Percentiles rank a stretch among this genome's conserved stretches.
Evolutionary conservation across 2,329 filamentous ascomycete species (phyloP).

Genomic region (Colletotrichum australisinense): DNA sequence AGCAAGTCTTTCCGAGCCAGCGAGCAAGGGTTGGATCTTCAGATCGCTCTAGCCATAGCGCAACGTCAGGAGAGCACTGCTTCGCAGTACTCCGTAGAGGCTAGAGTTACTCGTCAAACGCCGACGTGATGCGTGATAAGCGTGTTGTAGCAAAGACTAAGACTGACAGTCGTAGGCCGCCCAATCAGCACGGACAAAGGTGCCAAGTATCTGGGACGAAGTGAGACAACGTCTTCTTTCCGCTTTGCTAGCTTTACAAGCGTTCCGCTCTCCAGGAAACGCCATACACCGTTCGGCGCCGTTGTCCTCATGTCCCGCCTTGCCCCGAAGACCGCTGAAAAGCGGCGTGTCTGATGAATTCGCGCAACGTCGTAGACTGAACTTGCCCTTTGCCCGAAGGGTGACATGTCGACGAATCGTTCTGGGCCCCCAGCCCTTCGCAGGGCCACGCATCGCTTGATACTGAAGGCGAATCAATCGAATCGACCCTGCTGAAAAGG

Average conservation of each 20-base stretch:
- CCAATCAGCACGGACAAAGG: constrained; percentile 12
- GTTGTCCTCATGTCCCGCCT: neutral
- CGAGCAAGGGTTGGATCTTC: neutral
- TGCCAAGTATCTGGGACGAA: neutral
- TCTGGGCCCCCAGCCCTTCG: neutral
- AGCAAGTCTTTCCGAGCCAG: neutral
- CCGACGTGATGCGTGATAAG: neutral
- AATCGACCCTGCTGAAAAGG: neutral
- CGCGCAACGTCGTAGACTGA: neutral
- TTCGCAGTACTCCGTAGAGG: too few species aligned
- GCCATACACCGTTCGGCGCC: neutral
- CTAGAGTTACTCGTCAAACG: neutral
- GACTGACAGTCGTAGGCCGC: constrained; percentile 8
- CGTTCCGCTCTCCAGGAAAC: neutral
- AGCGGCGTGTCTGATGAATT: neutral
- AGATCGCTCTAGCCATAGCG: neutral
- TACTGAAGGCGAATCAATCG: neutral
- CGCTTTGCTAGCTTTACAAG: neutral
- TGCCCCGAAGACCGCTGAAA: neutral
- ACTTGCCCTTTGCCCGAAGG: neutral
- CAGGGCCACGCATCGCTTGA: neutral
- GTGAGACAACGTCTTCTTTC: constrained; percentile 16
- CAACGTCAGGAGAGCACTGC: neutral
- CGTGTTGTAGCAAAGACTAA: neutral
- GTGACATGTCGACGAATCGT: neutral